Evolutionary conservation across 352 stramenopile genomes (phyloP).

Genomic region (Phytopythium sindhum): DNA sequence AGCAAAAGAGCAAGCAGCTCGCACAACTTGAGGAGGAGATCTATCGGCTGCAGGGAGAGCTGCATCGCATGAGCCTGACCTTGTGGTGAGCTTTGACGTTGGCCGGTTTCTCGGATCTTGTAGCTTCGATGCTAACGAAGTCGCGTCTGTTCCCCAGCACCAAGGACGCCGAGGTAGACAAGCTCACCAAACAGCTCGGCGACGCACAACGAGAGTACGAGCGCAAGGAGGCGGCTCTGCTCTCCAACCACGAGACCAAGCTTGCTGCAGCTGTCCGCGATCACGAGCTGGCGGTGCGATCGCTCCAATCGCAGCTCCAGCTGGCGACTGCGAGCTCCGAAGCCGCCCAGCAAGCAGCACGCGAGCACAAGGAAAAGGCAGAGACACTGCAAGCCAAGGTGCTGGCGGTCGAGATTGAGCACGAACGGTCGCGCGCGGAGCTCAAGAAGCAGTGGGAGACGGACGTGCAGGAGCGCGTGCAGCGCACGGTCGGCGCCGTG

Average conservation of each 20-base stretch:
- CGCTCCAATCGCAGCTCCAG: slow-evolving; percentile 46
- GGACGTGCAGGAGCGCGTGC: slow-evolving; percentile 49
- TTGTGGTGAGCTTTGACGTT: slow-evolving; percentile 22
- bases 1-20: slow-evolving; percentile 57
- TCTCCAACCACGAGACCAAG: slow-evolving; percentile 33
- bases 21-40: slow-evolving; percentile 59
- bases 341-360: slow-evolving; percentile 21
- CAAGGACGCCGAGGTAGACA: slow-evolving; percentile 47
- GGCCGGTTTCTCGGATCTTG: neutral
- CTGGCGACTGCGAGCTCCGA: slow-evolving; percentile 35
- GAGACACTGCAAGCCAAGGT: slow-evolving; percentile 45
- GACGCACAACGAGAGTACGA: slow-evolving; percentile 42
- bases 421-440: slow-evolving; percentile 50
- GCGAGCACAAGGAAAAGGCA: slow-evolving; percentile 34
- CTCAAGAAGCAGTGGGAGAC: slow-evolving; percentile 52
- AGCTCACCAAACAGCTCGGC: slow-evolving; percentile 51
- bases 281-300: slow-evolving; percentile 30
- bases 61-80: slow-evolving; percentile 39
- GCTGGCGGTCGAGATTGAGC: slow-evolving; percentile 44
- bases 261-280: slow-evolving; percentile 32
- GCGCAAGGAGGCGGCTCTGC: slow-evolving; percentile 34
- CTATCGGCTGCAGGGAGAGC: slow-evolving; percentile 52
- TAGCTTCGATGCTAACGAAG: neutral
- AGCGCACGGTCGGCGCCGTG: slow-evolving; percentile 48
- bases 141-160: slow-evolving; percentile 14